These are phyloP conservation scores for Trichophyton rubrum DNA, from an alignment of 2,329 filamentous ascomycete genomes.

Conservation along the genomic window DNA sequence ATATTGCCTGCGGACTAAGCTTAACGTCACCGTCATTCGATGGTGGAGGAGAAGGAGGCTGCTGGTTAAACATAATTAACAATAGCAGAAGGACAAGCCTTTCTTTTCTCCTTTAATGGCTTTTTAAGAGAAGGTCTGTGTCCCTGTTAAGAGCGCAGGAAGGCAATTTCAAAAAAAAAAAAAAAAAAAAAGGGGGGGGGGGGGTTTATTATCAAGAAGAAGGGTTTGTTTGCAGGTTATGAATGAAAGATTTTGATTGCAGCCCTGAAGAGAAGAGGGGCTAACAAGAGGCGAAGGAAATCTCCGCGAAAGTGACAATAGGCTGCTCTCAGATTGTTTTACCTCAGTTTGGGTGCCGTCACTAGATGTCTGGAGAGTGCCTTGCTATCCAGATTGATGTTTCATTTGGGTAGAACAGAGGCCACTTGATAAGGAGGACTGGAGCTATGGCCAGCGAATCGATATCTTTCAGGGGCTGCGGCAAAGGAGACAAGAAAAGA, in stretches of 20 bases:
- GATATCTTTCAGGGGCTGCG: neutral
- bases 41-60: conserved; percentile 13
- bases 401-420: neutral
- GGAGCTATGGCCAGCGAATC: neutral
- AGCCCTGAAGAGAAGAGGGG: neutral
- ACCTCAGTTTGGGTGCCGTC: neutral
- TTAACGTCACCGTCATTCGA: conserved; percentile 13
- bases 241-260: conserved; percentile 4
- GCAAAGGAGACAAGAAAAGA: neutral
- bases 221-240: conserved; percentile 4
- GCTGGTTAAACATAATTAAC: conserved; percentile 11
- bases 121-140: neutral
- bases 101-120: conserved; percentile 1
- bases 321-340: conserved; percentile 3
- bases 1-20: conserved; percentile 3
- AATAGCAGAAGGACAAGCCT: conserved; percentile 2
- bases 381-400: neutral
- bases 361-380: neutral
- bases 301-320: neutral
- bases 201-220: neutral
- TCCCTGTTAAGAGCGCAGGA: neutral
- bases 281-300: neutral
- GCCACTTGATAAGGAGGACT: neutral
- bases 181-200: no score
- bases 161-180: no score